A percentile compares a stretch with the other conserved stretches of the same genome.
phyloP scores from a whole-genome alignment of 495 filamentous ascomycete species.

The Tuber aestivum region DNA sequence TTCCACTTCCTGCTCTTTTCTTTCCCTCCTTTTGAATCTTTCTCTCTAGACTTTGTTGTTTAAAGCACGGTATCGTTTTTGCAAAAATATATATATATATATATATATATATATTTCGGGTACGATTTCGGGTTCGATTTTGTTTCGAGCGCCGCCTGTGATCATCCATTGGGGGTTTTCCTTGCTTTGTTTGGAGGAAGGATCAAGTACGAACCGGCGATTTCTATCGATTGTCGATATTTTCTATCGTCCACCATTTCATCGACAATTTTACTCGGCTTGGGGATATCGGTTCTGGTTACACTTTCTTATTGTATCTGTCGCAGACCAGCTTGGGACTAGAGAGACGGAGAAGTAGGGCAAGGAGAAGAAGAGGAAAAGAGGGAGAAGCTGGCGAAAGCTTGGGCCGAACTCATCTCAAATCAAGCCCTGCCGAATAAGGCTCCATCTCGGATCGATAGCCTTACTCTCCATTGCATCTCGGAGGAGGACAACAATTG shows the following conservation, averaged over 20 bases:
- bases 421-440: neutral
- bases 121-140: neutral
- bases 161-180: neutral
- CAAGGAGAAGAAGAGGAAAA: neutral
- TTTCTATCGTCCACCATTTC: neutral
- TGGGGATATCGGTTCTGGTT: neutral
- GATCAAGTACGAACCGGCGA: neutral
- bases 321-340: neutral
- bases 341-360: neutral
- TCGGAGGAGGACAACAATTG: neutral
- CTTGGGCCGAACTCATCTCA: slow-evolving; percentile 2
- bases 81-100: neutral
- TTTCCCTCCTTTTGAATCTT: slow-evolving; percentile 23
- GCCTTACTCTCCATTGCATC: neutral
- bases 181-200: neutral
- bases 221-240: neutral
- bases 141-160: neutral
- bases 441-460: neutral
- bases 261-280: neutral
- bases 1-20: slow-evolving; percentile 26
- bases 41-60: slow-evolving; percentile 3
- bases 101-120: neutral
- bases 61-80: neutral
- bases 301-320: neutral
- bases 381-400: neutral